A percentile compares a stretch with the other conserved stretches of the same genome.
These are phyloP conservation scores for Russula brevipes DNA, from an alignment of 768 basidiomycete genomes.

Conservation along the genomic window DNA sequence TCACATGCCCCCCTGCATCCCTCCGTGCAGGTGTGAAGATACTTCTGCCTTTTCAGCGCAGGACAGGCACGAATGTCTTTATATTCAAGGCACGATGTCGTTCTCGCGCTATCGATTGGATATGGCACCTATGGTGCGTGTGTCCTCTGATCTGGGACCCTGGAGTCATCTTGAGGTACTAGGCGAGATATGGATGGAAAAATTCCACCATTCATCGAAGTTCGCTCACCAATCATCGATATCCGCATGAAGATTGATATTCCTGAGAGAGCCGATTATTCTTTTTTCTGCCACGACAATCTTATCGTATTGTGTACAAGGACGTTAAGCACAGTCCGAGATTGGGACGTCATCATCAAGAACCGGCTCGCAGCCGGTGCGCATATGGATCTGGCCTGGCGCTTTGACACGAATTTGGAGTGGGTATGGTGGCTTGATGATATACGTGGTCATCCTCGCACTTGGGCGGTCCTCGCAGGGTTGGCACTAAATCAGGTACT, in stretches of 20 bases:
- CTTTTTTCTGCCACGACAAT: slow-evolving; percentile 54
- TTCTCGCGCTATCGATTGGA: slow-evolving; percentile 80
- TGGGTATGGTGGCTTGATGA: slow-evolving; percentile 81
- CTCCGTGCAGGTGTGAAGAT: slow-evolving; percentile 38
- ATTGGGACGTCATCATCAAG: slow-evolving; percentile 60
- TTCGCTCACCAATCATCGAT: slow-evolving; percentile 63
- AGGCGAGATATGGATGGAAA: slow-evolving; percentile 72
- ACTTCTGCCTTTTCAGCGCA: slow-evolving; percentile 45
- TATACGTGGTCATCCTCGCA: slow-evolving; percentile 52
- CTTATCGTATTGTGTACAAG: slow-evolving; percentile 59
- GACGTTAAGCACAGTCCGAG: slow-evolving; percentile 48
- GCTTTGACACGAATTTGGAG: slow-evolving; percentile 64
- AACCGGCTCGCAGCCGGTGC: slow-evolving; percentile 50
- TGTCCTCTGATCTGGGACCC: neutral
- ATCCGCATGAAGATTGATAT: slow-evolving; percentile 66
- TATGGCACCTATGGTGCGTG: slow-evolving; percentile 75
- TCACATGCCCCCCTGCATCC: slow-evolving; percentile 58
- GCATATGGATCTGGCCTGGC: slow-evolving; percentile 73
- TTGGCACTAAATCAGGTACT: slow-evolving; percentile 66
- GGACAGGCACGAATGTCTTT: slow-evolving; percentile 78
- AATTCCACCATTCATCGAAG: slow-evolving; percentile 63
- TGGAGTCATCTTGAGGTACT: neutral
- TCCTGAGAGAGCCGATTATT: slow-evolving; percentile 36
- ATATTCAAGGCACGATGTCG: slow-evolving; percentile 78
- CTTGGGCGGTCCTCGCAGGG: slow-evolving; percentile 74